Percentiles rank a stretch among this genome's conserved stretches.
phyloP scores from a whole-genome alignment of 176 grass and related monocot genomes.

The Carex kokanica region DNA sequence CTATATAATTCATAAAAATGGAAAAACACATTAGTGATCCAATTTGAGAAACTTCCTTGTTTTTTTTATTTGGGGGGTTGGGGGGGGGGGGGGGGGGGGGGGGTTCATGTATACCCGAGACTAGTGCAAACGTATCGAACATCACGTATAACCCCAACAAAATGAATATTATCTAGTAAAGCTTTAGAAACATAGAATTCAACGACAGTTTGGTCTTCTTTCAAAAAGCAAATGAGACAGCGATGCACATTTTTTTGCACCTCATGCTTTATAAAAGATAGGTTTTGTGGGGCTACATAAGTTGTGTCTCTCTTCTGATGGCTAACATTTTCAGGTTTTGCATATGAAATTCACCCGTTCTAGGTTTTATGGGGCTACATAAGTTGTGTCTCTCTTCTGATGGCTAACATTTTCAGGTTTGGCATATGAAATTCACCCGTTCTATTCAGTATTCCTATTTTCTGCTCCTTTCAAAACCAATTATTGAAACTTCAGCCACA shows the following conservation, averaged over 20 bases:
- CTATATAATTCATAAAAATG: constrained; percentile 29
- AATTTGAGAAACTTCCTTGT: not conserved
- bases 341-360: not conserved
- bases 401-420: too few species aligned
- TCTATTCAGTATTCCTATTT: not conserved
- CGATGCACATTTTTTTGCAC: not conserved
- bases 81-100: too few species aligned
- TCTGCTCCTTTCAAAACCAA: not conserved
- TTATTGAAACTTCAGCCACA: not conserved
- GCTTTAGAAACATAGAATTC: not conserved
- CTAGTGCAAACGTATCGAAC: not conserved
- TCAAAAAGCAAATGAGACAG: not conserved
- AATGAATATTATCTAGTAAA: not conserved
- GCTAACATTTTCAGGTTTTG: not conserved
- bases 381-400: too few species aligned
- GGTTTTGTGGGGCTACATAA: not conserved
- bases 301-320: not conserved
- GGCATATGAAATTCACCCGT: too few species aligned
- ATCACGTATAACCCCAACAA: not conserved
- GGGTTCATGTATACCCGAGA: not conserved
- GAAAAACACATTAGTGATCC: not conserved
- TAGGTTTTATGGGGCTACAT: too few species aligned
- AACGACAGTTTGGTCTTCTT: not conserved
- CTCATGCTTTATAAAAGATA: not conserved
- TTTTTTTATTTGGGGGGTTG: not conserved